Base-by-base conservation (phyloP, 2,329 filamentous ascomycete species). In the Sporothrix mexicana region DNA sequence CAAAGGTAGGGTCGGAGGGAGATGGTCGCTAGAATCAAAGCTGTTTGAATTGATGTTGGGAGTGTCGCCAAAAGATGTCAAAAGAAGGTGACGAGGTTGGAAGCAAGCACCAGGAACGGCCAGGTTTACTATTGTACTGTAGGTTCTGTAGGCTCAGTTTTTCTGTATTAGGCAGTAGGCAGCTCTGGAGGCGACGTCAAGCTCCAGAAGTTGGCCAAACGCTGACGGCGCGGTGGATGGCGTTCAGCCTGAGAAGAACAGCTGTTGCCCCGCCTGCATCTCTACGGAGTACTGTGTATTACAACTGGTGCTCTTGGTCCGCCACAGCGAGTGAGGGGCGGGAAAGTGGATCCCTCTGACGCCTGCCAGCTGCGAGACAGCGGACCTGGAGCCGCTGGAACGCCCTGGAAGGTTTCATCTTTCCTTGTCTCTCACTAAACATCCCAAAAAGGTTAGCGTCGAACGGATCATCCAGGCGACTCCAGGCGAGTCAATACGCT, bases 171-270 rank as follows among this genome's bases (percentile, higher is more conserved):
- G 47, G 45, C 68, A 72, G 62, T 69, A 73, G 74, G 74, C 74
- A 74, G 69, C 74, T 73, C 49, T 72, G 47, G 13, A 62, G 73
- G 57, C 71, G 69, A 73, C 74, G 74, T 73, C 72, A 74, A 74
- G 70, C 72, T 70, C 17, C 15, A 3, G 57, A 17, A 2, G 23
- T 23, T 51, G 23, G 13, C 64, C 23, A 23, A 25, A n/a, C 49
- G 20, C 12, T 10, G 43, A 17, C 23, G 30, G 30, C 7, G 20
- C 13, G 51, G 51, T 23, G n/a, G 61, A 47, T 23, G n/a, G 61
- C 23, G 13, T 36, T 15, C 41, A 66, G 36, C 41, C 23, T 57
- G 30, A 15, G 23, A 57, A 7, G 57, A 30, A 61, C 57, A 62
- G 57, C 57, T 62, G 36, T 20, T 55, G 51, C 59, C 59, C 59